These are phyloP conservation scores for Dimargaris verticillata DNA, from an alignment of 192 early-diverging fungal genomes.

Conservation along the genomic window DNA sequence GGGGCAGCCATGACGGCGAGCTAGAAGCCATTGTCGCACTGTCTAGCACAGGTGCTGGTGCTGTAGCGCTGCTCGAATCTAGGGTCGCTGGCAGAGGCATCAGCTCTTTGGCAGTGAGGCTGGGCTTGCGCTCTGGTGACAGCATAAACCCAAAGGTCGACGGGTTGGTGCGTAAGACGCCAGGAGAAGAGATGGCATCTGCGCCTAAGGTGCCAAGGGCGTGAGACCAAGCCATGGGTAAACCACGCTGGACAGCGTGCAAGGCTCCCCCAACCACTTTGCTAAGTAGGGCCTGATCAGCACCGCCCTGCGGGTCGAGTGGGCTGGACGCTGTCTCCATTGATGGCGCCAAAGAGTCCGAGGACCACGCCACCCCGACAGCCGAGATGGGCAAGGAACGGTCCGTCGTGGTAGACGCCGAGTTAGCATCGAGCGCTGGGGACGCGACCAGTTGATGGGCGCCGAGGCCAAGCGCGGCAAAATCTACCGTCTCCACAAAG, in stretches of 20 bases:
- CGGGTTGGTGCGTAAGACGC: not conserved
- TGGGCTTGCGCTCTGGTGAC: not conserved
- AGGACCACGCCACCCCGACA: no score
- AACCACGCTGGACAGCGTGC: conserved; percentile 12
- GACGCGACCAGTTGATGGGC: conserved; percentile 4
- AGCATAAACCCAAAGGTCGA: no score
- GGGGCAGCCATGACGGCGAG: conserved; percentile 6
- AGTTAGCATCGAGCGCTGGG: no score
- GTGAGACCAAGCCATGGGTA: conserved; percentile 5
- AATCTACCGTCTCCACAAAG: conserved; percentile 24
- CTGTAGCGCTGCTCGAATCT: conserved; percentile 14
- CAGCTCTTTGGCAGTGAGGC: not conserved
- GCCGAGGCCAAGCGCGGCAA: conserved; percentile 19
- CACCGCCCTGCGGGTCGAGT: no score
- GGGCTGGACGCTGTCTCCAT: no score
- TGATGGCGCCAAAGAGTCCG: no score
- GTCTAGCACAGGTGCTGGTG: conserved; percentile 16
- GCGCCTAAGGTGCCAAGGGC: not conserved
- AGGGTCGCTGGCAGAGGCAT: not conserved
- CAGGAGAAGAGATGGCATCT: not conserved
- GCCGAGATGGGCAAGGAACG: no score
- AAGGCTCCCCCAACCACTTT: conserved; percentile 13
- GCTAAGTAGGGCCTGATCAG: not conserved
- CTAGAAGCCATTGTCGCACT: conserved; percentile 11
- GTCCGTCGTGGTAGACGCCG: no score